phyloP scores from a whole-genome alignment of 805 yeast species.

The Kazachstania bromeliacearum region DNA sequence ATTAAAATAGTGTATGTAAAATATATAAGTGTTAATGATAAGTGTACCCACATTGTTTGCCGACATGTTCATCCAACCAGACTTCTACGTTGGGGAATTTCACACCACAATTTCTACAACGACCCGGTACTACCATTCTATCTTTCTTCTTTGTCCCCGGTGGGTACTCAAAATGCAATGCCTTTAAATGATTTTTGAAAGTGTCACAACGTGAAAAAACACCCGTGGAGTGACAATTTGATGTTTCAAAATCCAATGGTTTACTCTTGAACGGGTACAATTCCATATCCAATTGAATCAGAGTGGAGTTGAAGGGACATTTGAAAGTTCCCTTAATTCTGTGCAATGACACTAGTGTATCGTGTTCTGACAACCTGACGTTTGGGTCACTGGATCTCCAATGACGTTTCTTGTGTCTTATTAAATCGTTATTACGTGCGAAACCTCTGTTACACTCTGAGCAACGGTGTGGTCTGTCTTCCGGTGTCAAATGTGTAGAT shows the following conservation, averaged over 20 bases:
- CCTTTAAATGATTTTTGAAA: conserved; percentile 81
- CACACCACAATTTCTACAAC: conserved; percentile 67
- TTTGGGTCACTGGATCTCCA: conserved; percentile 28
- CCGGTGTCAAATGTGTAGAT: conserved; percentile 64
- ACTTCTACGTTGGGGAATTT: conserved; percentile 60
- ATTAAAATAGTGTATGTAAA: neutral
- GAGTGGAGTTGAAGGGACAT: conserved; percentile 54
- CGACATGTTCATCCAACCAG: conserved; percentile 74
- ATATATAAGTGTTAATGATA: conserved; percentile 11
- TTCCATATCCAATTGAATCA: conserved; percentile 25
- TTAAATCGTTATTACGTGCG: conserved; percentile 77
- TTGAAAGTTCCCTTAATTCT: conserved; percentile 41
- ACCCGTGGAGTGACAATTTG: conserved; percentile 69
- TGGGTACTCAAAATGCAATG: conserved; percentile 84
- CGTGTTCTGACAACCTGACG: conserved; percentile 8
- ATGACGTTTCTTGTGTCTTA: conserved; percentile 79
- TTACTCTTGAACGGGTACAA: conserved; percentile 21
- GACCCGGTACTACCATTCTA: conserved; percentile 57
- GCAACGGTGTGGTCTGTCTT: conserved; percentile 70
- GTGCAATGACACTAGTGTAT: conserved; percentile 23
- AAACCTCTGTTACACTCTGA: conserved; percentile 74
- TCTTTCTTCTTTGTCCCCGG: conserved; percentile 75
- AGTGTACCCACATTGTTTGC: conserved; percentile 25
- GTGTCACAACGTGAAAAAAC: conserved; percentile 86
- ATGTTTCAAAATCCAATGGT: conserved; percentile 21